Evolutionary conservation across 371 early-diverging fungal genomes (phyloP).

Genomic region (Mucor irregularis): DNA sequence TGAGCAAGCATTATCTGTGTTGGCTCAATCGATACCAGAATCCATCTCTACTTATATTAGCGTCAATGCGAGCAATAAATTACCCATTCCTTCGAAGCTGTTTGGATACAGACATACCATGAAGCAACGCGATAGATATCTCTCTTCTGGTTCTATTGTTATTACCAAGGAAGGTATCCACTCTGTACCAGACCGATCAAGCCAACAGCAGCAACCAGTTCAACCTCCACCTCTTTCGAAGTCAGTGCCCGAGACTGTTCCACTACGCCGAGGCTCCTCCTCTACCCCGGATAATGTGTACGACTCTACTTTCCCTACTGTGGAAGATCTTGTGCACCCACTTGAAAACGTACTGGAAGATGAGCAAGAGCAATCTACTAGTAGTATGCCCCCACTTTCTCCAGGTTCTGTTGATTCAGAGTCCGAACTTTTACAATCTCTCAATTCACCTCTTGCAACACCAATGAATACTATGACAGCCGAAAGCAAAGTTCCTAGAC

Average conservation of each 20-base stretch:
- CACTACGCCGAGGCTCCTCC: not conserved
- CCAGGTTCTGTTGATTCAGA: slow-evolving; percentile 5
- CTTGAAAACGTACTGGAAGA: slow-evolving; percentile 14
- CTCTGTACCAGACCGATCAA: slow-evolving; percentile 11
- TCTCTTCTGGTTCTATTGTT: slow-evolving; percentile 37
- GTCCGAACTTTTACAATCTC: not conserved
- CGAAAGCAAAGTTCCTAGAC: slow-evolving; percentile 2
- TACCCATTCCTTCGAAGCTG: slow-evolving; percentile 28
- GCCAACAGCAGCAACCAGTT: not conserved
- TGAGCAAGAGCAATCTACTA: not conserved
- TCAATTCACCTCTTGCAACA: not conserved
- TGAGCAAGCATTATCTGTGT: slow-evolving; percentile 31
- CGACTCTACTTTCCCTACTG: slow-evolving; percentile 8
- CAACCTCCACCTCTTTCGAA: slow-evolving; percentile 2
- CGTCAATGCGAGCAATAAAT: slow-evolving; percentile 40
- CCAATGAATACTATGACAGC: not conserved
- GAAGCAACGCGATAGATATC: slow-evolving; percentile 28
- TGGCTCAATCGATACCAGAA: slow-evolving; percentile 44
- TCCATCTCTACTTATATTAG: slow-evolving; percentile 41
- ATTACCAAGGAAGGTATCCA: slow-evolving; percentile 35
- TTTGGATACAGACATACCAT: slow-evolving; percentile 22
- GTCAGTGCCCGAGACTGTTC: slow-evolving; percentile 3
- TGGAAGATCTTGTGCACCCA: slow-evolving; percentile 26
- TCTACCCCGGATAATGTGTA: slow-evolving; percentile 5
- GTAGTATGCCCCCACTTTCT: slow-evolving; percentile 10